phyloP scores from a whole-genome alignment of 2,329 filamentous ascomycete genomes.

The Xylariaceae sp. region DNA sequence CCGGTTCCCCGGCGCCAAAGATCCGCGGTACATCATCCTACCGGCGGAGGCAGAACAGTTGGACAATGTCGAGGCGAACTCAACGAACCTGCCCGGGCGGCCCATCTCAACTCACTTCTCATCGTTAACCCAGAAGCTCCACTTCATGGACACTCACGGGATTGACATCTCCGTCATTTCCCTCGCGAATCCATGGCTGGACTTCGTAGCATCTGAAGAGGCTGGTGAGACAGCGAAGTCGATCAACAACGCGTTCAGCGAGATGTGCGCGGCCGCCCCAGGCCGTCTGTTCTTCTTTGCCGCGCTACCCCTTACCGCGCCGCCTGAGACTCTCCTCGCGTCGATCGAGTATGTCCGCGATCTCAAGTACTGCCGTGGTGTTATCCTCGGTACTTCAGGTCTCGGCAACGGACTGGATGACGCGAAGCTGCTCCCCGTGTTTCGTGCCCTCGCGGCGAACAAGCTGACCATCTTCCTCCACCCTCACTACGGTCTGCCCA shows the following conservation, averaged over 20 bases:
- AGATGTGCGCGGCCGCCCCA: slow-evolving; percentile 60
- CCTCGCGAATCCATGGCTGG: slow-evolving; percentile 89
- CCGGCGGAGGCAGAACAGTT: slow-evolving; percentile 44
- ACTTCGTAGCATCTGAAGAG: slow-evolving; percentile 63
- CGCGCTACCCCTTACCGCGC: slow-evolving; percentile 69
- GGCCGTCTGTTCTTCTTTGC: slow-evolving; percentile 78
- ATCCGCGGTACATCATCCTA: slow-evolving; percentile 63
- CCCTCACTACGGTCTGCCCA: slow-evolving; percentile 84
- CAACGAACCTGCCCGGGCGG: slow-evolving; percentile 62
- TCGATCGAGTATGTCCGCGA: slow-evolving; percentile 59
- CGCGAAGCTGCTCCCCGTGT: slow-evolving; percentile 63
- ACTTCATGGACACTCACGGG: slow-evolving; percentile 79
- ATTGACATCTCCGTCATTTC: slow-evolving; percentile 83
- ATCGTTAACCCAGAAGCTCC: slow-evolving; percentile 70
- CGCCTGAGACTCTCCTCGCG: slow-evolving; percentile 53
- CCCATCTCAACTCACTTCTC: slow-evolving; percentile 81
- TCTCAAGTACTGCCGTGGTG: slow-evolving; percentile 69
- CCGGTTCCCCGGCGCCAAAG: slow-evolving; percentile 51
- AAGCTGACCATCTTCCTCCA: slow-evolving; percentile 73
- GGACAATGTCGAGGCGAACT: slow-evolving; percentile 40
- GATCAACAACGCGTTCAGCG: slow-evolving; percentile 74
- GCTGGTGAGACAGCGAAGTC: slow-evolving; percentile 58
- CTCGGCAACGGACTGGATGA: slow-evolving; percentile 79
- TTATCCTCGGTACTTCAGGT: slow-evolving; percentile 82
- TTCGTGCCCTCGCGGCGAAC: slow-evolving; percentile 60